A percentile compares a stretch with the other conserved stretches of the same genome.
These are phyloP conservation scores for Ceriops decandra DNA, from an alignment of 345 rosid genomes.

Conservation along the genomic window DNA sequence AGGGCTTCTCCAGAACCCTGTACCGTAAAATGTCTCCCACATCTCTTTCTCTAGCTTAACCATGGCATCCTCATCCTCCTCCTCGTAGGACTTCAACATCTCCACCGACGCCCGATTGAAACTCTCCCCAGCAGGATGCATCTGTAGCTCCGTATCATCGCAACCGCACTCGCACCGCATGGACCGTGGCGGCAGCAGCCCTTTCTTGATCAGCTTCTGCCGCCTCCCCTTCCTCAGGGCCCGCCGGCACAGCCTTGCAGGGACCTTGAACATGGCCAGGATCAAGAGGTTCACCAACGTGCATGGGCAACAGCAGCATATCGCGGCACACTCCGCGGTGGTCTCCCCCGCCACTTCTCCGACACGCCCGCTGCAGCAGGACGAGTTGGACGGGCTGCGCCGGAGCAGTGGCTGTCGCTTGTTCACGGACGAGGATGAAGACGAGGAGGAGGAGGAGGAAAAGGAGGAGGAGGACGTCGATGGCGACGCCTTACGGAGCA, in stretches of 20 bases:
- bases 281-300: conserved; percentile 33
- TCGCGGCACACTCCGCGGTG: conserved; percentile 46
- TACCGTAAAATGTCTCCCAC: conserved; percentile 44
- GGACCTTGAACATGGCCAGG: conserved; percentile 35
- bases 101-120: conserved; percentile 8
- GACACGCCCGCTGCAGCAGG: conserved; percentile 14
- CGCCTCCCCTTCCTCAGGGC: conserved; percentile 34
- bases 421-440: conserved; percentile 1
- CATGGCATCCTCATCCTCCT: conserved; percentile 21
- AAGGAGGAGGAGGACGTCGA: background rate
- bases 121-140: conserved; percentile 10
- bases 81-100: conserved; percentile 8
- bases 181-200: conserved; percentile 20
- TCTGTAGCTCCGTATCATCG: conserved; percentile 29
- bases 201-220: conserved; percentile 33
- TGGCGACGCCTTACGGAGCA: background rate
- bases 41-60: conserved; percentile 44
- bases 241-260: conserved; percentile 39
- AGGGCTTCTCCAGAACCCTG: conserved; percentile 58
- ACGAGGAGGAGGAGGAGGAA: background rate
- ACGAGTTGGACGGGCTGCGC: conserved; percentile 12
- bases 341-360: conserved; percentile 44
- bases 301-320: conserved; percentile 48
- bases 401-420: conserved; percentile 14
- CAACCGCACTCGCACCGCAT: conserved; percentile 19